Base-by-base conservation (phyloP, 106 monocot species). In the Agapanthus africanus region DNA sequence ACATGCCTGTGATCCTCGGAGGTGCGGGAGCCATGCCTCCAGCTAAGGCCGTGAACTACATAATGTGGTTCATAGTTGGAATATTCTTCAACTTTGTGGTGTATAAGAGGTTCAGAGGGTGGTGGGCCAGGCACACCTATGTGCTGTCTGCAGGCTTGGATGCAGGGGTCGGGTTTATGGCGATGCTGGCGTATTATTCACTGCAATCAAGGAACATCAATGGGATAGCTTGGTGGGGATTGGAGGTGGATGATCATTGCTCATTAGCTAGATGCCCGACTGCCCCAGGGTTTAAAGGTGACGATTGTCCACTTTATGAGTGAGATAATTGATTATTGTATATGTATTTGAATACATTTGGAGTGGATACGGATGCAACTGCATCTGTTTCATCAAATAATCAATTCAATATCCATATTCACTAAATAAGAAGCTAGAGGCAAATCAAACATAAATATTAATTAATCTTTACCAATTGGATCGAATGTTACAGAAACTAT, bases 101-200 rank as follows among this genome's bases (percentile, higher is more conserved):
- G 61, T 79, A 63, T 61, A 73, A 39, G 32, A 73, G 34, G 51
- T 74, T 33, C 42, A 79, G 65, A 41, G 52, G 27, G 16, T 79
- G 79, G 79, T 79, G 79, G 79, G 74, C 72, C 19, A 69, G 70
- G 34, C 68, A 85, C 31, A 79, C 75, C 28, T 85, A 81, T 46
- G 65, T 86, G 4, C 37, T 82, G n/a, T 86, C 85, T 0, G 72
- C 72, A 3, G 85, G 77, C 0, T 63, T 86, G 14, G 85, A 86
- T 68, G 76, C 72, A 7, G 85, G 85, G 15, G 81, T 73, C 13
- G 75, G 82, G 13, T 73, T 86, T 62, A 80, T 87, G 83, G 82
- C 56, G 0, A 40, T 80, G 2, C 14, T 83, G 0, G 25, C 28
- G 1, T 77, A 68, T 46, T 65, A 71, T 16, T n/a, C 76, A 3